Evolutionary conservation across 441 rosid species (phyloP).

Genomic region (Syzygium syzygioides): DNA sequence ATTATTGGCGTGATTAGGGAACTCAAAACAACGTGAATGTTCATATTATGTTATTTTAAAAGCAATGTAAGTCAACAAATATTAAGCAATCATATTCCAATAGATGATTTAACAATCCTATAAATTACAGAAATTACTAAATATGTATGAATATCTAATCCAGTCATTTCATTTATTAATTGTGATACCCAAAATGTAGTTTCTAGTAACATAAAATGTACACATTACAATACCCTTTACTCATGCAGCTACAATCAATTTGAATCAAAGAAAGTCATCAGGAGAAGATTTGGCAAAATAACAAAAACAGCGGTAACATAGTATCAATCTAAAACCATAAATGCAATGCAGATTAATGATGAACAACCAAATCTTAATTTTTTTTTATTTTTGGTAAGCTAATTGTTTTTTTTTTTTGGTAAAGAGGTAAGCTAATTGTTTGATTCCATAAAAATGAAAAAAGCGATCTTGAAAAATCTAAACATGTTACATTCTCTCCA

Average conservation of each 20-base stretch:
- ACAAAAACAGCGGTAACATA: not conserved
- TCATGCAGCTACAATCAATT: not conserved
- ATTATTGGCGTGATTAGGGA: not conserved
- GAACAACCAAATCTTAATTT: no score
- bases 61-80: not conserved
- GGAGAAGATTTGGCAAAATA: not conserved
- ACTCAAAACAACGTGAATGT: accelerated
- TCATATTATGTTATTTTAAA: not conserved
- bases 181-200: not conserved
- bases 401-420: no score
- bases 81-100: not conserved
- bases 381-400: no score
- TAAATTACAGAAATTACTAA: not conserved
- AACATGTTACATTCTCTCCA: no score
- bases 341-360: no score
- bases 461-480: no score
- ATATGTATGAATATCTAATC: not conserved
- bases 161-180: not conserved
- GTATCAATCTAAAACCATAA: no score
- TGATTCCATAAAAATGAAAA: no score
- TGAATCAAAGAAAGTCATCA: not conserved
- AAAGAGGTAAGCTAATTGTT: no score
- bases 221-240: not conserved
- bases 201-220: not conserved
- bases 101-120: no score